A percentile compares a stretch with the other conserved stretches of the same genome.
Evolutionary conservation across 1,284 basidiomycete genomes (phyloP).

Genomic region (Trichosporon coremiiforme): DNA sequence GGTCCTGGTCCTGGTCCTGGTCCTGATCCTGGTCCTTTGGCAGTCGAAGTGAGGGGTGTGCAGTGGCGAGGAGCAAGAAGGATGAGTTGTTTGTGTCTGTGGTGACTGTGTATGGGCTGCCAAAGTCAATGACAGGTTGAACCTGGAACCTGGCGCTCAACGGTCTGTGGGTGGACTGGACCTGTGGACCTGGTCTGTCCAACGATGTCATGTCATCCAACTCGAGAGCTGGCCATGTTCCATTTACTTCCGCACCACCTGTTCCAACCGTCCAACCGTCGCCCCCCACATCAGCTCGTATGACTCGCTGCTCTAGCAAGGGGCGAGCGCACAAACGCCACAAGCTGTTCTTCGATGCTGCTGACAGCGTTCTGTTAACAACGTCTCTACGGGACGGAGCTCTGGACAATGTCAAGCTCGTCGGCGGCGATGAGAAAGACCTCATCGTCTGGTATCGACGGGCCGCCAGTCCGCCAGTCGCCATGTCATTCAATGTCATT

Average conservation of each 20-base stretch:
- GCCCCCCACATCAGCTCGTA: not conserved
- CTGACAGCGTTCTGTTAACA: not conserved
- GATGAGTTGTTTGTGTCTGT: not conserved
- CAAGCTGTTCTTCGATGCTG: not conserved
- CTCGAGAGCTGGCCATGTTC: not conserved
- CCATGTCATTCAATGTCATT: too few species aligned
- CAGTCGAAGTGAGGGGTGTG: not conserved
- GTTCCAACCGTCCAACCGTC: not conserved
- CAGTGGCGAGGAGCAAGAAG: not conserved
- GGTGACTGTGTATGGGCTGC: not conserved
- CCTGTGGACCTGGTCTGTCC: not conserved
- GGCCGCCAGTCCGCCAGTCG: too few species aligned
- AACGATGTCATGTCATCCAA: not conserved
- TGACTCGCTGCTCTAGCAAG: not conserved
- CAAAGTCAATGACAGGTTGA: conserved; percentile 4
- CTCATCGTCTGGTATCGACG: too few species aligned
- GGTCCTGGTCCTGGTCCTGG: too few species aligned
- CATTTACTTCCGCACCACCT: conserved; percentile 1
- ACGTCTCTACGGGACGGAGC: not conserved
- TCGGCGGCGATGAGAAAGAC: not conserved
- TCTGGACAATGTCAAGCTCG: not conserved
- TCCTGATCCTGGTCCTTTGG: not conserved
- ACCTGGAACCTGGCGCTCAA: conserved; percentile 2
- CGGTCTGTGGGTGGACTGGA: not conserved
- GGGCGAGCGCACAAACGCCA: not conserved